Base-by-base conservation (phyloP, 2,329 filamentous ascomycete genomes). In the Fusarium fujikuroi region DNA sequence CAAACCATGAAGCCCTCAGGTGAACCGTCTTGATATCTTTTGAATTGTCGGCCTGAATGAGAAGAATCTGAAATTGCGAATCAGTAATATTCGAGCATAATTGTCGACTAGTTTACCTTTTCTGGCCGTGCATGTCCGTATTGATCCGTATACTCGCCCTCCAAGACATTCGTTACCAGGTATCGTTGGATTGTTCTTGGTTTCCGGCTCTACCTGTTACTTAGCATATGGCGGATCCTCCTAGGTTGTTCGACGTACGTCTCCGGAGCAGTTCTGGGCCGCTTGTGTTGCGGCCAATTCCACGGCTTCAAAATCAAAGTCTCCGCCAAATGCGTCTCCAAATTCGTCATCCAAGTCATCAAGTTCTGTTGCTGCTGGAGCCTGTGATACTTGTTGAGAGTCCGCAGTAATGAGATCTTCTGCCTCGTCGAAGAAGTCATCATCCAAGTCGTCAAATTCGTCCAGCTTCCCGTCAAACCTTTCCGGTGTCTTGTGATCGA, bases 1-100 rank as follows among this genome's bases (percentile, higher is more conserved):
- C 92, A 70, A 90, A 88, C 96, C 96, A 99, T 54, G 94, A 93
- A 64, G 93, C 94, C 66, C 95, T 91, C 39, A 99, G 88, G 60
- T 91, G 89, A 36, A 98, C 91, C 3, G 89, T 90, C 76, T 89
- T 92, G 70, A 88, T 86, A 11, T 85, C 82, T 68, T 92, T 91
- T 2, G 88, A 91, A 66, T 88, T 90, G 75, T 98, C 95, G 58
- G 93, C 91, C 82, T 95, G 91, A 32, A 97, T 92, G n/a, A 93
- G 83, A 7, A 99, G 85, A 49, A 97, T 88, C 93, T 97, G 71
- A 57, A 56, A 25, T 34, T 15, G 12, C 28, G 37, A 14, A 69
- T 80, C 60, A 80, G 72, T 12, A 50, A 60, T 25, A 37, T 25
- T 60, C 58, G 9, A 57, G 25, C 25, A 39, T 15, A 12, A 9